Evolutionary conservation across 441 rosid species (phyloP).

Genomic region (Brassica balearica): DNA sequence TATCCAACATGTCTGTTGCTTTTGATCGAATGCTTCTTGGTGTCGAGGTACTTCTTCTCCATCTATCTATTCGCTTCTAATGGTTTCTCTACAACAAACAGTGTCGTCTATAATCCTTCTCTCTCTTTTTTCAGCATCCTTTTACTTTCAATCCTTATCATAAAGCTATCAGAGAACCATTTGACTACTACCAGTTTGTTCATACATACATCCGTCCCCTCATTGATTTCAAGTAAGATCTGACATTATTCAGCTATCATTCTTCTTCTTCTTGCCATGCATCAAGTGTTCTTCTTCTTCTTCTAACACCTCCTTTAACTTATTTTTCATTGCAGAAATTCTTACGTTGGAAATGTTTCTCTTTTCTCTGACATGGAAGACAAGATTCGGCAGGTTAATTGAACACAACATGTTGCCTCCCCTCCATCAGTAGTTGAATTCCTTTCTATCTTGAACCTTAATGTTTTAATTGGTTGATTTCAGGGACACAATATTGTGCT

Average conservation of each 20-base stretch:
- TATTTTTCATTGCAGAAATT: constrained; percentile 61
- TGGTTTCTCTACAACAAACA: constrained; percentile 7
- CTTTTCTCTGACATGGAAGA: constrained; percentile 80
- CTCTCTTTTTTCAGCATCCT: constrained; percentile 69
- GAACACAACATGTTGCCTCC: constrained; percentile 7
- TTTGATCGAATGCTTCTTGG: constrained; percentile 82
- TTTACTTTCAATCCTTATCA: constrained; percentile 82
- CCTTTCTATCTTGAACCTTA: constrained; percentile 9
- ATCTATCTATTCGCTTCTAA: constrained; percentile 11
- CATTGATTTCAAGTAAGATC: constrained; percentile 82
- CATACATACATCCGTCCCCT: constrained; percentile 92
- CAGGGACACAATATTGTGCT: constrained; percentile 92
- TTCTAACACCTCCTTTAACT: constrained; percentile 12
- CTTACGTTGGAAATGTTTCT: constrained; percentile 81
- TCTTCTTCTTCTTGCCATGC: background rate
- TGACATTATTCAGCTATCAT: background rate
- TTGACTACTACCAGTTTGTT: constrained; percentile 93
- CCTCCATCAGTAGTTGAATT: constrained; percentile 3
- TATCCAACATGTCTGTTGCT: constrained; percentile 84
- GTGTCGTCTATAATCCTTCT: constrained; percentile 14
- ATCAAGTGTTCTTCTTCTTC: background rate
- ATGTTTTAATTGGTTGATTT: constrained; percentile 39
- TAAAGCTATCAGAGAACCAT: constrained; percentile 87
- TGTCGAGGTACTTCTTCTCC: constrained; percentile 66
- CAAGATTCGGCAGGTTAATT: constrained; percentile 68